Conservation (phyloP, 1,139 yeast species). For the Pichia norvegensis region DNA sequence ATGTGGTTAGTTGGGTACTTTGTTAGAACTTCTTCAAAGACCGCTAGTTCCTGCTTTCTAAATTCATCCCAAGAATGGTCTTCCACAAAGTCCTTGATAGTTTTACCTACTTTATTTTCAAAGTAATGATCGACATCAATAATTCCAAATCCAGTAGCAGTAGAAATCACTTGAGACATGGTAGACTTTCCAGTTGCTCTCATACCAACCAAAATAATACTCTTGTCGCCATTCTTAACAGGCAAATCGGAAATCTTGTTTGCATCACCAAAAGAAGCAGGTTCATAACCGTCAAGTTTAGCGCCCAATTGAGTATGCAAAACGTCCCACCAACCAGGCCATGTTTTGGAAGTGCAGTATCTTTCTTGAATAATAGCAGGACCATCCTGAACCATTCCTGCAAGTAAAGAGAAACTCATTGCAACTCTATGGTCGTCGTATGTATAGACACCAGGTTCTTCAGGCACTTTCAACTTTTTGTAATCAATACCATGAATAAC, state of each 20-base stretch:
- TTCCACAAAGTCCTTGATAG: constrained; percentile 62
- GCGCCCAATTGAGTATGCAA: constrained; percentile 63
- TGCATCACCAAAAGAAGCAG: constrained; percentile 17
- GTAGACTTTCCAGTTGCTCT: constrained; percentile 97
- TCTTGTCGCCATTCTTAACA: constrained; percentile 37
- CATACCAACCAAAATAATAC: constrained; percentile 90
- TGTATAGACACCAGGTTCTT: constrained; percentile 55
- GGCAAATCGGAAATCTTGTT: constrained; percentile 10
- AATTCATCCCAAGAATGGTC: constrained; percentile 81
- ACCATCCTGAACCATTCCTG: constrained; percentile 40
- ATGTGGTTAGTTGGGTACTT: constrained; percentile 52
- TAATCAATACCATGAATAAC: constrained; percentile 64
- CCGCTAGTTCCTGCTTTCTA: constrained; percentile 57
- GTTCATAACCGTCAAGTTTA: constrained; percentile 62
- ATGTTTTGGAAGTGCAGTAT: constrained; percentile 90
- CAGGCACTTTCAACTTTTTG: constrained; percentile 43
- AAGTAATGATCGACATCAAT: constrained; percentile 73
- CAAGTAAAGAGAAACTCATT: constrained; percentile 87
- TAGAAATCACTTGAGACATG: constrained; percentile 73
- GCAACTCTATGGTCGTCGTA: constrained; percentile 98
- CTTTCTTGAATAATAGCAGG: constrained; percentile 78
- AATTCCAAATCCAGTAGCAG: constrained; percentile 60
- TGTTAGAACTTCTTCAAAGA: constrained; percentile 46
- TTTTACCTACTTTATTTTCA: constrained; percentile 46
- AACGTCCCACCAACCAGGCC: constrained; percentile 99